phyloP scores from a whole-genome alignment of 441 rosid genomes.

The Bocquillonia castaneifolia region DNA sequence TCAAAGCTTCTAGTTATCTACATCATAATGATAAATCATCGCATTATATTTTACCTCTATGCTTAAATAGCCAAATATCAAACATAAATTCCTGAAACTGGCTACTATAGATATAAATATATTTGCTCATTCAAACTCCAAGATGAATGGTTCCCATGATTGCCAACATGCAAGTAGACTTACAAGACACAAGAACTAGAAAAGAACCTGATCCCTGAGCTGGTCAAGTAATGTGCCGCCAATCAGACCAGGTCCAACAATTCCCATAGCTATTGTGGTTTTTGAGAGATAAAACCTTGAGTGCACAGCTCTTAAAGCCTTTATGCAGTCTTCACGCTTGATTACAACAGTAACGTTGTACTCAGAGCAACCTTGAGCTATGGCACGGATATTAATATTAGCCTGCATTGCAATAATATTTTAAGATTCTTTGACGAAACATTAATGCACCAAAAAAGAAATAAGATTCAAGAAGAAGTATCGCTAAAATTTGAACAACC shows the following conservation, averaged over 20 bases:
- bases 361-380: slow-evolving; percentile 97
- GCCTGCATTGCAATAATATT: slow-evolving; percentile 48
- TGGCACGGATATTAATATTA: slow-evolving; percentile 76
- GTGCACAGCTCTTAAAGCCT: slow-evolving; percentile 89
- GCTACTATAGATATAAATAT: neutral
- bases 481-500: slow-evolving; percentile 11
- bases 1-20: neutral
- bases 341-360: slow-evolving; percentile 79
- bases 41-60: neutral
- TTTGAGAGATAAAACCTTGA: slow-evolving; percentile 87
- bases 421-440: neutral
- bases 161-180: neutral
- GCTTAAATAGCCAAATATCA: neutral
- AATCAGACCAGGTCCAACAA: slow-evolving; percentile 87
- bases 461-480: slow-evolving; percentile 13
- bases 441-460: neutral
- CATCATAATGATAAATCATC: neutral
- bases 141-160: neutral
- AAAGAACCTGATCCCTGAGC: slow-evolving; percentile 76
- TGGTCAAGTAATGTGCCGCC: slow-evolving; percentile 87
- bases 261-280: slow-evolving; percentile 89
- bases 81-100: neutral
- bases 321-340: slow-evolving; percentile 78
- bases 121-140: neutral
- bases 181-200: neutral